Evolutionary conservation across 2,329 filamentous ascomycete genomes (phyloP).

Genomic region (Aspergillus nomiae): DNA sequence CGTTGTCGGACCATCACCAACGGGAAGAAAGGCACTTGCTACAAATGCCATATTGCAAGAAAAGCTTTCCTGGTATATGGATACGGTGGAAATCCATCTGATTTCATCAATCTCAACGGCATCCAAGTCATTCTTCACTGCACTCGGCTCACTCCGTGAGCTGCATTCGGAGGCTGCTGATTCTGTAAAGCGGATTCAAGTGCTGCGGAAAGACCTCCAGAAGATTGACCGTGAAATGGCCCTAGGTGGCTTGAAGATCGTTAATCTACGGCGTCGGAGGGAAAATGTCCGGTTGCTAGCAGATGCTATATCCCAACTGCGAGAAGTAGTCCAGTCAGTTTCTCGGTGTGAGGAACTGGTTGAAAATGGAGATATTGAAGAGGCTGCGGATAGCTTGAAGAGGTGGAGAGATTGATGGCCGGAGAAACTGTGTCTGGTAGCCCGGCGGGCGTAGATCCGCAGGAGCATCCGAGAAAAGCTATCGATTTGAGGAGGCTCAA

Average conservation of each 20-base stretch:
- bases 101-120: constrained; percentile 96
- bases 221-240: constrained; percentile 86
- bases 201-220: constrained; percentile 74
- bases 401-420: constrained; percentile 76
- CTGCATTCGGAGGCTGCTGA: constrained; percentile 89
- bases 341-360: constrained; percentile 77
- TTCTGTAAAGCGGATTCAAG: constrained; percentile 84
- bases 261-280: constrained; percentile 76
- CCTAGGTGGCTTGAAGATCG: constrained; percentile 78
- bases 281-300: constrained; percentile 84
- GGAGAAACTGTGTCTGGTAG: constrained; percentile 60
- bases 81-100: constrained; percentile 95
- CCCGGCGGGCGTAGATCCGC: constrained; percentile 27
- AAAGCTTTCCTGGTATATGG: constrained; percentile 99
- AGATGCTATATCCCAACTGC: constrained; percentile 80
- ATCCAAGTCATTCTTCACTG: constrained; percentile 94
- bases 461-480: constrained; percentile 43
- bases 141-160: constrained; percentile 85
- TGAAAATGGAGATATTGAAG: constrained; percentile 79
- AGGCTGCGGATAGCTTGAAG: constrained; percentile 75
- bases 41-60: constrained; percentile 98
- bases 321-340: constrained; percentile 74
- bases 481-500: constrained; percentile 75
- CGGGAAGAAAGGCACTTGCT: constrained; percentile 77
- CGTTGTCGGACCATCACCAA: constrained; percentile 56